Conservation (phyloP, 1,284 basidiomycete genomes). For the Sporisorium scitamineum region DNA sequence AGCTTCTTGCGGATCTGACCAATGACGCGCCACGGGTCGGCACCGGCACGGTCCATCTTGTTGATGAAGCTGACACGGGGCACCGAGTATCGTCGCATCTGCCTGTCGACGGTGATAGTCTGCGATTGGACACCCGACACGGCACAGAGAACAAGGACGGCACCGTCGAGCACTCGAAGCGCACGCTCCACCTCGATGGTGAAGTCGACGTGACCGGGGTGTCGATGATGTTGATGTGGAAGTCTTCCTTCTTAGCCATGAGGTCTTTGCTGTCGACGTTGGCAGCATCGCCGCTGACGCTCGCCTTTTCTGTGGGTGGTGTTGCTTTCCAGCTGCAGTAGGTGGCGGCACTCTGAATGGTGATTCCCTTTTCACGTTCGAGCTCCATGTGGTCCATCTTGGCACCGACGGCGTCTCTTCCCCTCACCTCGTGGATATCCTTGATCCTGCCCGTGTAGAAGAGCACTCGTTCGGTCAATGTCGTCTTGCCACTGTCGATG, state of each 20-base stretch:
- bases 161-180: conserved; percentile 94
- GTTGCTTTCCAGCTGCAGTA: conserved; percentile 94
- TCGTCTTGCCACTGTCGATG: conserved; percentile 95
- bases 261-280: conserved; percentile 43
- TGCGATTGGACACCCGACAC: conserved; percentile 97
- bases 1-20: conserved; percentile 92
- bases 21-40: conserved; percentile 96
- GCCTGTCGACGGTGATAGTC: conserved; percentile 98
- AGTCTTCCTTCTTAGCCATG: conserved; percentile 75
- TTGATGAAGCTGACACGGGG: conserved; percentile 97
- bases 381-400: conserved; percentile 99
- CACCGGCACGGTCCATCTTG: conserved; percentile 99
- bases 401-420: conserved; percentile 92
- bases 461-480: conserved; percentile 94
- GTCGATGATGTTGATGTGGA: conserved; percentile 98
- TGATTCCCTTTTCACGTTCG: conserved; percentile 98
- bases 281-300: conserved; percentile 69
- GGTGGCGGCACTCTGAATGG: conserved; percentile 97
- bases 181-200: conserved; percentile 99
- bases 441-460: conserved; percentile 96
- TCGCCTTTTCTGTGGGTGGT: conserved; percentile 69
- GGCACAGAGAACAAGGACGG: conserved; percentile 94
- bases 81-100: conserved; percentile 95
- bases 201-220: conserved; percentile 99
- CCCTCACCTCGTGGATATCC: conserved; percentile 97